Percentiles rank a stretch among this genome's conserved stretches.
Evolutionary conservation across 1,284 basidiomycete species (phyloP).

Genomic region (Cutaneotrichosporon cyanovorans): DNA sequence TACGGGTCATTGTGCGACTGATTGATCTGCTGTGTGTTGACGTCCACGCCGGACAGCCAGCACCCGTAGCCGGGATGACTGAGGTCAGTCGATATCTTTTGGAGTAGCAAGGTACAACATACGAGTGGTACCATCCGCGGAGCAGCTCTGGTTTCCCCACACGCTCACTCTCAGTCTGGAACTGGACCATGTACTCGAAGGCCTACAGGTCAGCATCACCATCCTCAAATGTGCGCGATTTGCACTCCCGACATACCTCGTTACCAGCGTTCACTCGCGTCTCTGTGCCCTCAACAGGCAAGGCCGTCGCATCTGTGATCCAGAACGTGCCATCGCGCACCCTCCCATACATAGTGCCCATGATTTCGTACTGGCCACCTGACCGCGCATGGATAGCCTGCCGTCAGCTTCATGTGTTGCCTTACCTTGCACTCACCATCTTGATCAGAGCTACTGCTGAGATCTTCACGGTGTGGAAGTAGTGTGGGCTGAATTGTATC

Average conservation of each 20-base stretch:
- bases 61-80: conserved; percentile 90
- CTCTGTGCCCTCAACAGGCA: conserved; percentile 98
- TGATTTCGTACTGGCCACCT: conserved; percentile 95
- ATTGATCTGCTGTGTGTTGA: conserved; percentile 90
- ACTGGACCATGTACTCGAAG: conserved; percentile 98
- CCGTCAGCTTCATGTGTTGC: background rate
- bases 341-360: conserved; percentile 99
- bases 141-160: conserved; percentile 76
- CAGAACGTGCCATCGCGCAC: conserved; percentile 78
- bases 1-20: conserved; percentile 94
- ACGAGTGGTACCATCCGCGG: conserved; percentile 97
- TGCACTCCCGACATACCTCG: conserved; percentile 50
- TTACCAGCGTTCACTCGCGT: conserved; percentile 94
- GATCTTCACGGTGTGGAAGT: conserved; percentile 91
- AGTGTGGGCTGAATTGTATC: conserved; percentile 59
- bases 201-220: conserved; percentile 50
- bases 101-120: too few relatives aligned
- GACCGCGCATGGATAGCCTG: conserved; percentile 96
- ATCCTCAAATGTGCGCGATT: too few relatives aligned
- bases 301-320: conserved; percentile 91
- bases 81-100: background rate
- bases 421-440: conserved; percentile 59
- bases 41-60: conserved; percentile 95
- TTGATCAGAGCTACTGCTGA: conserved; percentile 94
- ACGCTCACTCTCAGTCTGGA: conserved; percentile 68